Conservation (phyloP, 768 basidiomycete species). For the Suillus occidentalis region DNA sequence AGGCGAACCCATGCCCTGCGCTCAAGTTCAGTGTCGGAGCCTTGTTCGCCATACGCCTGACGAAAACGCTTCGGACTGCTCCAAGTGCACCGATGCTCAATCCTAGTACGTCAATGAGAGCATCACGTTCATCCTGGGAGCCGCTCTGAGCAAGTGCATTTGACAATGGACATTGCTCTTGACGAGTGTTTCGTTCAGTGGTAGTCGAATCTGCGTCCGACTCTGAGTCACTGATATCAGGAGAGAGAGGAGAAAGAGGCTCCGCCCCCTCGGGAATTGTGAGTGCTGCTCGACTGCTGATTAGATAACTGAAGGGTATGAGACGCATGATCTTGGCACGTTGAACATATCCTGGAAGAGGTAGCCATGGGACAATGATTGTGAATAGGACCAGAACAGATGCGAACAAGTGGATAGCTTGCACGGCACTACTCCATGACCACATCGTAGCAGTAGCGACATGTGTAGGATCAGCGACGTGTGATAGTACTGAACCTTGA, state of each 20-base stretch:
- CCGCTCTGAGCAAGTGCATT: slow-evolving; percentile 39
- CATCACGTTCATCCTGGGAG: slow-evolving; percentile 36
- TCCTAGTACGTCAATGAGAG: slow-evolving; percentile 41
- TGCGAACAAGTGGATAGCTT: slow-evolving; percentile 64
- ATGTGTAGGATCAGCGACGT: slow-evolving; percentile 27
- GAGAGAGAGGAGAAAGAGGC: slow-evolving; percentile 28
- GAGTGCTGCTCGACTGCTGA: slow-evolving; percentile 8
- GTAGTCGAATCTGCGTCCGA: slow-evolving; percentile 32
- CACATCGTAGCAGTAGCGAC: slow-evolving; percentile 26
- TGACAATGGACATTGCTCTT: slow-evolving; percentile 16
- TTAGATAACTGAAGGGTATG: slow-evolving; percentile 25
- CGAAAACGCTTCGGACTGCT: slow-evolving; percentile 30
- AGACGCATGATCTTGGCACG: slow-evolving; percentile 25
- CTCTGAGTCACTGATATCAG: slow-evolving; percentile 22
- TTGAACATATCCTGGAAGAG: slow-evolving; percentile 23
- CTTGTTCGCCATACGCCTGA: slow-evolving; percentile 3
- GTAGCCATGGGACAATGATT: slow-evolving; percentile 51
- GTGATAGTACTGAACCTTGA: slow-evolving; percentile 57
- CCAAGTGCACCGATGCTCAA: slow-evolving; percentile 37
- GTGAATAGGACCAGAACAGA: slow-evolving; percentile 62
- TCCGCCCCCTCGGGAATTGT: slow-evolving; percentile 14
- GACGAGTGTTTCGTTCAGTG: slow-evolving; percentile 27
- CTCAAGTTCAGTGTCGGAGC: slow-evolving; percentile 34
- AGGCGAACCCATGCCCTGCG: slow-evolving; percentile 51
- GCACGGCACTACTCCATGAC: slow-evolving; percentile 55